Evolutionary conservation across 2,329 filamentous ascomycete genomes (phyloP), one percentile per base, ranked within the genome.

Genomic region (Grosmannia clavigera): DNA sequence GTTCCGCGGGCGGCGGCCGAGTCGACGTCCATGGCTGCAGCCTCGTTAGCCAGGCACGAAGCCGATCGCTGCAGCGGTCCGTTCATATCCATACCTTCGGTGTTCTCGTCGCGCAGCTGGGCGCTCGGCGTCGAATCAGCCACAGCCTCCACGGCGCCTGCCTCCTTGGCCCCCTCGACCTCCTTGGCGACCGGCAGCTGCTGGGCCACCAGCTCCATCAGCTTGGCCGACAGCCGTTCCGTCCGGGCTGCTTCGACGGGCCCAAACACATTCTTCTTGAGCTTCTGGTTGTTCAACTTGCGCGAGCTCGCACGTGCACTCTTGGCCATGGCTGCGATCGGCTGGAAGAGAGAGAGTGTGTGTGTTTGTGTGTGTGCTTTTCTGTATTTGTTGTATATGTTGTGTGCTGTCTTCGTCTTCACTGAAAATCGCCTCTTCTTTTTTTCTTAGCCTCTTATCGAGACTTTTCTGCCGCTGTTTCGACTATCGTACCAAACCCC

Each of bases 211-310:
- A 95, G 72, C 71, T 92, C 90, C 68, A 92, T 79, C 62, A 96
- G 79, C 75, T 94, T 96, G 63, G 88, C 87, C 48, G 90, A 90
- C 43, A 96, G 82, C 65, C 92, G 86, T 73, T 92, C 86, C 58
- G 85, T 86, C 66, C 92, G 83, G 54, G 88, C 91, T 67, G 81
- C 77, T 72, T 92, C 90, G 60, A 85, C 84, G 19, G 92, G 92
- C 1, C 87, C 89, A 74, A 95, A 96, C 65, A 96, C 87, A 65
- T 83, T 84, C 65, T 82, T 78, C 73, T 92, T 92, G 65, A 96
- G 81, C 67, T 83, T 86, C 66, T 82, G 80, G 76, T 91, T 90
- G 78, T 96, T 96, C 68, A 81, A 80, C 78, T 96, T 96, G 68
- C 80, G 84, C 65, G 82, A 78, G 71, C 87, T 95, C 65, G 92